These are phyloP conservation scores for Vaccinium darrowii DNA, from an alignment of 148 eudicot species.

Conservation along the genomic window DNA sequence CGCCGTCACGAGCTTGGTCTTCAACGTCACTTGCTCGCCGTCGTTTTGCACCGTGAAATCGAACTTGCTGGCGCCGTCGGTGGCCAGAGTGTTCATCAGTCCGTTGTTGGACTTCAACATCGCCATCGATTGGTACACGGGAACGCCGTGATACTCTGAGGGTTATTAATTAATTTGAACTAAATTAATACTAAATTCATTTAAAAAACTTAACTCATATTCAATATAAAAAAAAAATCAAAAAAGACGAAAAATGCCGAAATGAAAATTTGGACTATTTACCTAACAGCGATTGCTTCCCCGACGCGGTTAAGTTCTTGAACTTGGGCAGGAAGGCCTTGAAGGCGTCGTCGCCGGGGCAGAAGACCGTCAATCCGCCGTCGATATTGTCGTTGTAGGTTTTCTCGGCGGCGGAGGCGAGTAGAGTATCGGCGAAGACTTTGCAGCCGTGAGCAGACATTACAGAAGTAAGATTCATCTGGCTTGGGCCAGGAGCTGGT, in stretches of 20 bases:
- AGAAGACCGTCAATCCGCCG: conserved; percentile 80
- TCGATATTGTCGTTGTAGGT: conserved; percentile 49
- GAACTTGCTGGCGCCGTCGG: conserved; percentile 74
- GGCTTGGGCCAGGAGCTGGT: conserved; percentile 67
- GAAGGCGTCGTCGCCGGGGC: conserved; percentile 77
- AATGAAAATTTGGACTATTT: neutral
- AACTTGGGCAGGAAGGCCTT: conserved; percentile 61
- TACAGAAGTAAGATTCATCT: conserved; percentile 49
- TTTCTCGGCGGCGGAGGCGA: conserved; percentile 42
- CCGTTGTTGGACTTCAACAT: conserved; percentile 87
- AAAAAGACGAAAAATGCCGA: neutral
- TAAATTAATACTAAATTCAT: too few species aligned
- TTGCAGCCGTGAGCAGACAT: conserved; percentile 94
- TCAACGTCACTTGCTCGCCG: conserved; percentile 64
- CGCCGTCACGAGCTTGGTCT: conserved; percentile 58
- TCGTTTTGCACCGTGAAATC: conserved; percentile 75
- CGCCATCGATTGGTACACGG: conserved; percentile 56
- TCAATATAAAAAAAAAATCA: neutral
- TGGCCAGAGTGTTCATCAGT: conserved; percentile 73
- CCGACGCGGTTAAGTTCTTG: conserved; percentile 59
- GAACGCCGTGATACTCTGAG: conserved; percentile 65
- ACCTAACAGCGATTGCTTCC: conserved; percentile 50
- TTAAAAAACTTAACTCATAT: too few species aligned
- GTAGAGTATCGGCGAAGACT: conserved; percentile 69
- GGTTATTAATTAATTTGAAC: too few species aligned